phyloP scores from a whole-genome alignment of 2,329 filamentous ascomycete species.

The Apiospora phragmitis region DNA sequence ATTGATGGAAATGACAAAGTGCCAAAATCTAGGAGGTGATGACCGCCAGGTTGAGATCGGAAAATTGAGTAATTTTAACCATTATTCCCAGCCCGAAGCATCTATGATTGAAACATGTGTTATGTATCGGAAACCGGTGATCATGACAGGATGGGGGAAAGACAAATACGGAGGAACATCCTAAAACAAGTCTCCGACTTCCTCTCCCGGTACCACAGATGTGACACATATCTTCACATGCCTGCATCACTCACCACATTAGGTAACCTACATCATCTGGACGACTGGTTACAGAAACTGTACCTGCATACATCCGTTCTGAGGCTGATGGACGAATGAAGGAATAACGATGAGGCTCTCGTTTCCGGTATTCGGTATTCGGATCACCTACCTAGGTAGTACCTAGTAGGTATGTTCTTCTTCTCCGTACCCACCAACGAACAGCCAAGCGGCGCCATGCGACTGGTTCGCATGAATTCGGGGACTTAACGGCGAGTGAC shows the following conservation, averaged over 20 bases:
- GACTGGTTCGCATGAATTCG: background rate
- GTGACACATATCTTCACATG: too few relatives aligned
- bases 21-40: background rate
- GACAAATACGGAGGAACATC: background rate
- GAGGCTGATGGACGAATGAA: background rate
- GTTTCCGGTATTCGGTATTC: background rate
- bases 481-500: background rate
- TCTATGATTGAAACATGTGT: background rate
- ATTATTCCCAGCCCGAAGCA: background rate
- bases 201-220: too few relatives aligned
- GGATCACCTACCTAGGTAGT: background rate
- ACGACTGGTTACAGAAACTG: background rate
- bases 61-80: background rate
- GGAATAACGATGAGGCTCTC: background rate
- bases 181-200: background rate
- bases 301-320: background rate
- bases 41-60: background rate
- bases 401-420: background rate
- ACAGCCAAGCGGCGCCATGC: background rate
- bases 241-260: background rate
- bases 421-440: background rate
- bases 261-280: background rate
- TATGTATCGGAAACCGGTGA: background rate
- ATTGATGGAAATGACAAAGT: background rate
- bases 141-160: background rate